A percentile compares a stretch with the other conserved stretches of the same genome.
Conservation (phyloP, 108 stramenopile species). For the Cyclotella kingstonii region DNA sequence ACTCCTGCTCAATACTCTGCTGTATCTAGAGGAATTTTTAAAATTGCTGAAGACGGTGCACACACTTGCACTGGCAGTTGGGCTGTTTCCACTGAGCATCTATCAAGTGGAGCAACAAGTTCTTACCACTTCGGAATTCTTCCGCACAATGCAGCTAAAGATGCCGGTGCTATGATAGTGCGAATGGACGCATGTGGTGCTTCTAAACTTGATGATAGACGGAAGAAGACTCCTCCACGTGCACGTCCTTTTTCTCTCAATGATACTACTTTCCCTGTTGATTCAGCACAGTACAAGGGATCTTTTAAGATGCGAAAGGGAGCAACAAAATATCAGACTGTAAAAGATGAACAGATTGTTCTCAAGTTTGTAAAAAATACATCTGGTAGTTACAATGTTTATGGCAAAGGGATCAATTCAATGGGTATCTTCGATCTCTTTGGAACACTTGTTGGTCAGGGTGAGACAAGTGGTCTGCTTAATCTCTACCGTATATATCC, state of each 20-base stretch:
- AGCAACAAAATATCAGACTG: slow-evolving; percentile 46
- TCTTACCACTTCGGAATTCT: slow-evolving; percentile 75
- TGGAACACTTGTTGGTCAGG: slow-evolving; percentile 58
- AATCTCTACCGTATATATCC: slow-evolving; percentile 81
- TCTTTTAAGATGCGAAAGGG: slow-evolving; percentile 70
- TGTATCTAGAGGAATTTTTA: slow-evolving; percentile 70
- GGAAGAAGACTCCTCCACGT: no score
- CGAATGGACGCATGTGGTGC: slow-evolving; percentile 22
- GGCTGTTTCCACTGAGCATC: slow-evolving; percentile 76
- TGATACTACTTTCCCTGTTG: slow-evolving; percentile 59
- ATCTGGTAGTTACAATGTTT: slow-evolving; percentile 66
- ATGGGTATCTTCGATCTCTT: slow-evolving; percentile 64
- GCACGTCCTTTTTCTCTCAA: slow-evolving; percentile 9
- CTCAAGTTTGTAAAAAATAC: slow-evolving; percentile 72
- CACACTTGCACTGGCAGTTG: slow-evolving; percentile 76
- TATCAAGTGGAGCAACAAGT: slow-evolving; percentile 60
- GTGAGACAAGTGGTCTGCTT: slow-evolving; percentile 69
- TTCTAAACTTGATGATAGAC: slow-evolving; percentile 22
- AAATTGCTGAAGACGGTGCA: slow-evolving; percentile 71
- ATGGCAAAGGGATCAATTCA: slow-evolving; percentile 67
- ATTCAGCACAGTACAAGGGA: slow-evolving; percentile 78
- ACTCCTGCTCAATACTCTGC: slow-evolving; percentile 63
- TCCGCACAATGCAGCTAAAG: slow-evolving; percentile 44
- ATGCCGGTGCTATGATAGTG: slow-evolving; percentile 36
- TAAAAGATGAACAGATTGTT: slow-evolving; percentile 71